Conservation (phyloP, 225 moss, liverwort and hornwort genomes). For the Pseudoscleropodium purum region DNA sequence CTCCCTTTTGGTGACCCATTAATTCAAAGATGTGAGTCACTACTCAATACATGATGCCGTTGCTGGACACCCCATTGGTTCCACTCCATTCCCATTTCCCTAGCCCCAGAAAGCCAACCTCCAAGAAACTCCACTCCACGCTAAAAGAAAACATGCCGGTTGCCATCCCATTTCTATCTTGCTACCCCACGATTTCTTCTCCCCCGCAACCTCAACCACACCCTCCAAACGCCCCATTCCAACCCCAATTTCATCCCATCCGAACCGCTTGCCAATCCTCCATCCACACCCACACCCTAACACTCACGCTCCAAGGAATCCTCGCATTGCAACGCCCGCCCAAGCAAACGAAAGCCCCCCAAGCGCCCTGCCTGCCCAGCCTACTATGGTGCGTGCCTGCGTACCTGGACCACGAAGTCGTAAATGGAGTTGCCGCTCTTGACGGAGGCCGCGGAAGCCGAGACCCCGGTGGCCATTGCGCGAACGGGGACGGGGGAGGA, state of each 20-base stretch:
- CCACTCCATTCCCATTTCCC: neutral
- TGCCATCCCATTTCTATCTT: neutral
- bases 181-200: neutral
- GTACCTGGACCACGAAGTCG: constrained; percentile 46
- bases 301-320: neutral
- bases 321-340: neutral
- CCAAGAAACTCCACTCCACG: neutral
- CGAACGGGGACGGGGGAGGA: neutral
- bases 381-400: neutral
- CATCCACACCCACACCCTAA: neutral
- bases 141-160: neutral
- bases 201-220: neutral
- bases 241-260: neutral
- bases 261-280: neutral
- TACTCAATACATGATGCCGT: neutral
- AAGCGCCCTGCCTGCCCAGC: neutral
- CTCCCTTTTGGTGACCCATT: neutral
- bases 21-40: neutral
- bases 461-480: constrained; percentile 5
- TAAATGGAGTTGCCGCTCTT: constrained; percentile 22
- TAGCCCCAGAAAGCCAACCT: neutral
- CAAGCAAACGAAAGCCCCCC: neutral
- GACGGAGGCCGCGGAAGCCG: constrained; percentile 18
- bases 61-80: neutral
- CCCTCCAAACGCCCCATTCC: neutral